Percentiles rank a stretch among this genome's conserved stretches.
Conservation (phyloP, 2,329 filamentous ascomycete species). For the Ciborinia camelliae region DNA sequence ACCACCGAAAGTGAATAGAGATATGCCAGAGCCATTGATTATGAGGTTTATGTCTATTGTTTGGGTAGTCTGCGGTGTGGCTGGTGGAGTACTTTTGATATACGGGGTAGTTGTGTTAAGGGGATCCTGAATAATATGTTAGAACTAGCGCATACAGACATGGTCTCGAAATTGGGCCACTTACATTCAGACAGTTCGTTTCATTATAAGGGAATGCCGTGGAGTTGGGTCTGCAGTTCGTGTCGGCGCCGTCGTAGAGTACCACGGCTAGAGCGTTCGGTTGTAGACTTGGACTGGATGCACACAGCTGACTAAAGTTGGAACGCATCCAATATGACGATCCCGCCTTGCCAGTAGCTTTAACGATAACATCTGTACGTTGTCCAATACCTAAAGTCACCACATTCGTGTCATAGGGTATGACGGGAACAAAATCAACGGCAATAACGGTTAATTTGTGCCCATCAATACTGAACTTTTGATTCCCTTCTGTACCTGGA, state of each 20-base stretch:
- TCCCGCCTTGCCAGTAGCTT: conserved; percentile 41
- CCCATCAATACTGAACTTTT: conserved; percentile 67
- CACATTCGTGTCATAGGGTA: conserved; percentile 56
- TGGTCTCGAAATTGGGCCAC: not conserved
- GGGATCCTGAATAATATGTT: not conserved
- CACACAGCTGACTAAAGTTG: conserved; percentile 47
- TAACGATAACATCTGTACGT: conserved; percentile 43
- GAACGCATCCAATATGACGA: conserved; percentile 54
- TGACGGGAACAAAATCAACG: conserved; percentile 62
- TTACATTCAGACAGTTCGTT: not conserved
- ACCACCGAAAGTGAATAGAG: conserved; percentile 53
- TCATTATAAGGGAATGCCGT: conserved; percentile 32
- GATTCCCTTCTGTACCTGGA: conserved; percentile 66
- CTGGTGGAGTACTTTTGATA: conserved; percentile 39
- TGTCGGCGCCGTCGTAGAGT: conserved; percentile 60
- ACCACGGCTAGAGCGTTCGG: conserved; percentile 57
- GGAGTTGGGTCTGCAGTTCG: conserved; percentile 47
- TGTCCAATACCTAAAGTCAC: conserved; percentile 41
- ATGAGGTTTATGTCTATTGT: conserved; percentile 42
- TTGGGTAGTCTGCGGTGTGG: conserved; percentile 37
- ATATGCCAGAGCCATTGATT: conserved; percentile 49
- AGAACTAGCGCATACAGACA: not conserved
- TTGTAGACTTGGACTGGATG: conserved; percentile 46
- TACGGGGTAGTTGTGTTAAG: conserved; percentile 39
- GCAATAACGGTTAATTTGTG: conserved; percentile 64